Conservation (phyloP, 345 rosid genomes). For the Arabidopsis arenosa region DNA sequence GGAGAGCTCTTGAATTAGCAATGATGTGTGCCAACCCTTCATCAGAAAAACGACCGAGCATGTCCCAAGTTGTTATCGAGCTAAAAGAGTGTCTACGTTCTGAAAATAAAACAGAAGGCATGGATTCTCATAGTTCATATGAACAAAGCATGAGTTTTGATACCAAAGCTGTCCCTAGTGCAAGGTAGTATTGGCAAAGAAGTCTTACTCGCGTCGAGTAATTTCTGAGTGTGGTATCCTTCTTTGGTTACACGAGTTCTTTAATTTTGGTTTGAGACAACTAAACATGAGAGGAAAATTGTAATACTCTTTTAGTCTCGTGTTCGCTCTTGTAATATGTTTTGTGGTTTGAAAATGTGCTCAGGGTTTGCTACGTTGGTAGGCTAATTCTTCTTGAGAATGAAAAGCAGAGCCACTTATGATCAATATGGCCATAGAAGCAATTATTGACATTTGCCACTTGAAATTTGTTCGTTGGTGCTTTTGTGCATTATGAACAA, state of each 20-base stretch:
- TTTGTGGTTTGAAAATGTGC: too few species aligned
- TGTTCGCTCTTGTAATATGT: too few species aligned
- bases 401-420: too few species aligned
- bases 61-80: slow-evolving; percentile 46
- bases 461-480: too few species aligned
- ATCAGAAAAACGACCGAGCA: slow-evolving; percentile 46
- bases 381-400: too few species aligned
- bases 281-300: too few species aligned
- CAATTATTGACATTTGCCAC: too few species aligned
- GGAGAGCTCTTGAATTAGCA: slow-evolving; percentile 57
- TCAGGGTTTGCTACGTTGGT: too few species aligned
- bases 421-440: too few species aligned
- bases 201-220: not conserved
- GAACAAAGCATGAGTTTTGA: slow-evolving; percentile 32
- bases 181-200: slow-evolving; percentile 25
- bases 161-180: not conserved
- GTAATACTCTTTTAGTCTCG: too few species aligned
- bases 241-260: slow-evolving; percentile 2
- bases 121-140: not conserved
- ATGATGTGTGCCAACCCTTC: slow-evolving; percentile 46
- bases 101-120: slow-evolving; percentile 18
- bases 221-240: not conserved
- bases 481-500: too few species aligned
- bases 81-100: slow-evolving; percentile 44
- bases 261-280: not conserved